phyloP scores from a whole-genome alignment of 768 basidiomycete species.

The Coprinopsis strossmayeri region DNA sequence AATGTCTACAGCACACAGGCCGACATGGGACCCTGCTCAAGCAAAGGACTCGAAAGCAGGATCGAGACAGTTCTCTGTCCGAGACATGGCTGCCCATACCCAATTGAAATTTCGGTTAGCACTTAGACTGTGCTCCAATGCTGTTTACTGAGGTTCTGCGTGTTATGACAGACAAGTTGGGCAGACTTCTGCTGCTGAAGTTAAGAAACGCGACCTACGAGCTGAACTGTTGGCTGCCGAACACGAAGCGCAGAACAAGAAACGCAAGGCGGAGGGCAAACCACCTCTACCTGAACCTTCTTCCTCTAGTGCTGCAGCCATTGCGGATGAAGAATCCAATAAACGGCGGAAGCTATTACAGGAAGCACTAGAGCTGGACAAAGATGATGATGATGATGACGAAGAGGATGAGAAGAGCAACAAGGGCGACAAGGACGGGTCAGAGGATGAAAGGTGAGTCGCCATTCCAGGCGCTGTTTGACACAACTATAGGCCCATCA shows the following conservation, averaged over 20 bases:
- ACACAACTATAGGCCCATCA: neutral
- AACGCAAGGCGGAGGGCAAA: conserved; percentile 84
- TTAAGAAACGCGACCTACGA: conserved; percentile 72
- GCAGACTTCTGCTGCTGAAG: conserved; percentile 76
- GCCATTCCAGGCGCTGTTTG: neutral
- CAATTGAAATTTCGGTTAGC: conserved; percentile 93
- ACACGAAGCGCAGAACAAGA: conserved; percentile 81
- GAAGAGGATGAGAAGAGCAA: conserved; percentile 24
- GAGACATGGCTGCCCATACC: conserved; percentile 92
- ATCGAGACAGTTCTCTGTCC: conserved; percentile 87
- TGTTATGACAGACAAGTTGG: conserved; percentile 64
- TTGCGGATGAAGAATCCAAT: conserved; percentile 50
- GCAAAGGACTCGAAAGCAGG: conserved; percentile 89
- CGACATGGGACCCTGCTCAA: conserved; percentile 97
- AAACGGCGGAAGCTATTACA: conserved; percentile 87
- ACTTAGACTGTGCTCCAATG: too few species aligned
- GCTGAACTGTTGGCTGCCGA: conserved; percentile 83
- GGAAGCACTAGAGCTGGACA: conserved; percentile 82
- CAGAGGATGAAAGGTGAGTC: conserved; percentile 45
- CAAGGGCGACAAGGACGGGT: conserved; percentile 30
- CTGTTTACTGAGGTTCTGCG: conserved; percentile 1
- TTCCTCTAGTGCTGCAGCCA: conserved; percentile 16
- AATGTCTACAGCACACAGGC: conserved; percentile 91
- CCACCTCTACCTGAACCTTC: conserved; percentile 41
- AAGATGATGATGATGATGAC: conserved; percentile 76